These are phyloP conservation scores for Orbilia quercus DNA, from an alignment of 2,329 filamentous ascomycete genomes.

Conservation along the genomic window DNA sequence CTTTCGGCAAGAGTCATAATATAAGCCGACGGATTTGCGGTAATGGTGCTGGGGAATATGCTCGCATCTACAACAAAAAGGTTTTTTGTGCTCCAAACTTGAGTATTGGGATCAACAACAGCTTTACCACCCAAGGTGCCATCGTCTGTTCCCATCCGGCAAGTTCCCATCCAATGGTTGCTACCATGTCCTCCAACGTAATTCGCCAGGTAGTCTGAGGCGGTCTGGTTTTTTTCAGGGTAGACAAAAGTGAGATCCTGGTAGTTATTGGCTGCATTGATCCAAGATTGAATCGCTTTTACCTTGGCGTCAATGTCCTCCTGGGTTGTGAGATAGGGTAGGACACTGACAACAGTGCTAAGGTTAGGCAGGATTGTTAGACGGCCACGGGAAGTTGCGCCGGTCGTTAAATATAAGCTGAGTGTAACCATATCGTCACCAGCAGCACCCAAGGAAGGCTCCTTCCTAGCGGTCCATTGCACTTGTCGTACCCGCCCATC, in stretches of 20 bases:
- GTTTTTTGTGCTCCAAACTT: conserved; percentile 76
- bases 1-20: conserved; percentile 74
- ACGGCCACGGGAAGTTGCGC: conserved; percentile 66
- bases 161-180: conserved; percentile 67
- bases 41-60: conserved; percentile 76
- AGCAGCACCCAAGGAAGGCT: conserved; percentile 66
- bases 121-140: conserved; percentile 65
- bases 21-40: conserved; percentile 74
- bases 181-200: conserved; percentile 56
- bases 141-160: conserved; percentile 71
- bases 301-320: conserved; percentile 74
- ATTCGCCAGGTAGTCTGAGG: conserved; percentile 63
- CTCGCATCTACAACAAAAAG: conserved; percentile 75
- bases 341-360: conserved; percentile 67
- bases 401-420: conserved; percentile 68
- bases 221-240: conserved; percentile 68
- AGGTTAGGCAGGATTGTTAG: conserved; percentile 63
- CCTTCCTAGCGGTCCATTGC: conserved; percentile 75
- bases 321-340: conserved; percentile 71
- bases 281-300: conserved; percentile 72
- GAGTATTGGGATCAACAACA: conserved; percentile 73
- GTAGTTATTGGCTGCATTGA: conserved; percentile 68
- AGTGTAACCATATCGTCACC: conserved; percentile 65
- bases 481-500: conserved; percentile 74
- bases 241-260: conserved; percentile 70